These are phyloP conservation scores for Trichoderma sp. DNA, from an alignment of 2,329 filamentous ascomycete genomes.

Conservation along the genomic window DNA sequence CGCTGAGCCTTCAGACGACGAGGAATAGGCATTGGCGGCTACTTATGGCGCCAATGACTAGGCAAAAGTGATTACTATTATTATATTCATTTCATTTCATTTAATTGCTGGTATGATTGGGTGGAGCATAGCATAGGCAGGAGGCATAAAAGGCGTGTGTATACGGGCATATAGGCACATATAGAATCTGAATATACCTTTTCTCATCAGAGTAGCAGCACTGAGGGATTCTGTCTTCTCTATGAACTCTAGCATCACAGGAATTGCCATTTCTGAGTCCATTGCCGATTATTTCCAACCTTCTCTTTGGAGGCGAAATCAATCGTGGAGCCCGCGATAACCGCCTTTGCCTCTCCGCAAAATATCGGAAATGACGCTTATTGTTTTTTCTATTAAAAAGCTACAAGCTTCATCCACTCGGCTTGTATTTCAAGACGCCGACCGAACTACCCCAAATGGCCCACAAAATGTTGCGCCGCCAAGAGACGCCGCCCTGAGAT, in stretches of 20 bases:
- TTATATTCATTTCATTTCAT: neutral
- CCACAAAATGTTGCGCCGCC: neutral
- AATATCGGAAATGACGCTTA: neutral
- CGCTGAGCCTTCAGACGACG: constrained; percentile 45
- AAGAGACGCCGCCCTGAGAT: neutral
- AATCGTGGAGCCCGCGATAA: neutral
- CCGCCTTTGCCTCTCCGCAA: neutral
- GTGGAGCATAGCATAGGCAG: neutral
- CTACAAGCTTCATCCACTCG: constrained; percentile 9
- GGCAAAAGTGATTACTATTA: neutral
- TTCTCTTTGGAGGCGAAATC: neutral
- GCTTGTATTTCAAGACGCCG: constrained; percentile 18
- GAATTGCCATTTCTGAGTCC: neutral
- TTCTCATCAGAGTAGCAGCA: neutral
- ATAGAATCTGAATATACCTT: neutral
- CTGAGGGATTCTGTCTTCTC: neutral
- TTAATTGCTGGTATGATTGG: neutral
- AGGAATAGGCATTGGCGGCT: constrained; percentile 19
- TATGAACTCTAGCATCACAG: neutral
- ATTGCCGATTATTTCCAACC: neutral
- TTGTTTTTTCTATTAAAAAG: neutral
- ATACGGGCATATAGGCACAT: neutral
- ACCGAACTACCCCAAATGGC: neutral
- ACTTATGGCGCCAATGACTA: neutral
- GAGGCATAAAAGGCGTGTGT: neutral